Evolutionary conservation across 371 early-diverging fungal genomes (phyloP).

Genomic region (Mucor plumbeus): DNA sequence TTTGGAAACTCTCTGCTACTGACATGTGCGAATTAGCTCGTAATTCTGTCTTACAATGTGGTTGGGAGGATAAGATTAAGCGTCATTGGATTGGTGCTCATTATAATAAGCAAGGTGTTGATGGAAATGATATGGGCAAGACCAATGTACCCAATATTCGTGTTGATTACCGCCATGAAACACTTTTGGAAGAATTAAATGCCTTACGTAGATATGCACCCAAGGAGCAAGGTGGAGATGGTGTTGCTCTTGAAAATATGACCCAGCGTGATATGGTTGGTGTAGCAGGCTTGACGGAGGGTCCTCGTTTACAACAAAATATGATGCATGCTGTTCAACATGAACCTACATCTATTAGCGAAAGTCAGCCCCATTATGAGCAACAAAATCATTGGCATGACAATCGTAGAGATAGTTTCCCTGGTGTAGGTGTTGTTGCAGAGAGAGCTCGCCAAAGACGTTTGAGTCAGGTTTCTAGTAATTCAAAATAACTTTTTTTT

Average conservation of each 20-base stretch:
- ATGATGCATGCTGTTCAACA: constrained; percentile 20
- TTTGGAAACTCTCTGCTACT: constrained; percentile 93
- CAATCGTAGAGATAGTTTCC: constrained; percentile 7
- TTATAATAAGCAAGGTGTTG: constrained; percentile 78
- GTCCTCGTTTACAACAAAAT: constrained; percentile 32
- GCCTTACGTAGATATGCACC: constrained; percentile 54
- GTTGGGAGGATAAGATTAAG: constrained; percentile 92
- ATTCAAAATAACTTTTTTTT: neutral
- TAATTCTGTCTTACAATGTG: constrained; percentile 94
- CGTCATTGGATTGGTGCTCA: constrained; percentile 92
- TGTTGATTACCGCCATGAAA: constrained; percentile 85
- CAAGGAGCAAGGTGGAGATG: neutral
- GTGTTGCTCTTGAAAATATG: neutral
- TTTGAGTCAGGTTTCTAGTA: neutral
- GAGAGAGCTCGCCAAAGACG: constrained; percentile 20
- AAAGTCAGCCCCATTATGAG: too few relatives aligned
- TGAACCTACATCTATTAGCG: neutral
- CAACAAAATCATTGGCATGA: neutral
- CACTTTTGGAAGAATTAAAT: constrained; percentile 82
- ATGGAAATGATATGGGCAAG: constrained; percentile 92
- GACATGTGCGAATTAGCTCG: constrained; percentile 99
- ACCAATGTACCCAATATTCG: constrained; percentile 97
- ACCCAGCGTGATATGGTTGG: constrained; percentile 37
- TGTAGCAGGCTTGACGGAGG: constrained; percentile 28
- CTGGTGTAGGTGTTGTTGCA: constrained; percentile 20